phyloP scores from a whole-genome alignment of 1,139 yeast genomes.

The Pichia norvegensis region DNA sequence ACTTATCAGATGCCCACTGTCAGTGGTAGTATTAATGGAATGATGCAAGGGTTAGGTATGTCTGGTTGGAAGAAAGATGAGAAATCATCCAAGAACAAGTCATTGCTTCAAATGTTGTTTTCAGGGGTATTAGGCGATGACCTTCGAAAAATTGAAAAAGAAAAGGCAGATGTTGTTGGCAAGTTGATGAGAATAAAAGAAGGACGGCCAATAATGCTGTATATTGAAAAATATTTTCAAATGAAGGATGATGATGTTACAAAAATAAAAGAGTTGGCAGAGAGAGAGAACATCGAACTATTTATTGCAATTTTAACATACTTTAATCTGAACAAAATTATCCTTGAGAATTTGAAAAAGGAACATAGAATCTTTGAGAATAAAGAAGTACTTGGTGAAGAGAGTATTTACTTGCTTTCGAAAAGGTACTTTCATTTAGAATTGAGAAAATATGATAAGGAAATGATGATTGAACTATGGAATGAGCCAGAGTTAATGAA shows the following conservation, averaged over 20 bases:
- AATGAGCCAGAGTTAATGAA: slow-evolving; percentile 72
- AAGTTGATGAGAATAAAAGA: slow-evolving; percentile 1
- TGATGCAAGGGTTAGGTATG: slow-evolving; percentile 13
- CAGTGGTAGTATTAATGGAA: slow-evolving; percentile 11
- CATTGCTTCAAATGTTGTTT: slow-evolving; percentile 65
- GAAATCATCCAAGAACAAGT: slow-evolving; percentile 32
- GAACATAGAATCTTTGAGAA: slow-evolving; percentile 2
- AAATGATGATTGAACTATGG: slow-evolving; percentile 69
- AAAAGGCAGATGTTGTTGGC: slow-evolving; percentile 30
- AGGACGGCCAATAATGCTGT: slow-evolving; percentile 13
- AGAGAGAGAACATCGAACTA: slow-evolving; percentile 12
- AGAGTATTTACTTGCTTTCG: slow-evolving; percentile 33
- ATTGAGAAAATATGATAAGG: slow-evolving; percentile 67
- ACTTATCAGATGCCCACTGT: slow-evolving; percentile 57
- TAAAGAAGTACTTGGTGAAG: neutral
- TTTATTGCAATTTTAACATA: slow-evolving; percentile 12
- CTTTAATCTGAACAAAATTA: slow-evolving; percentile 9
- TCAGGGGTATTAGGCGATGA: slow-evolving; percentile 74
- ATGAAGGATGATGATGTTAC: slow-evolving; percentile 28
- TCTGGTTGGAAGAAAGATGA: slow-evolving; percentile 5
- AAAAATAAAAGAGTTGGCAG: slow-evolving; percentile 32
- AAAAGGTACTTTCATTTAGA: slow-evolving; percentile 50
- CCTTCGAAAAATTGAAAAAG: slow-evolving; percentile 48
- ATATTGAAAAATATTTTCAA: slow-evolving; percentile 25
- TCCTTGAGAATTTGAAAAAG: slow-evolving; percentile 4